Evolutionary conservation across 805 yeast genomes (phyloP).

Genomic region (Ogataea corticis): DNA sequence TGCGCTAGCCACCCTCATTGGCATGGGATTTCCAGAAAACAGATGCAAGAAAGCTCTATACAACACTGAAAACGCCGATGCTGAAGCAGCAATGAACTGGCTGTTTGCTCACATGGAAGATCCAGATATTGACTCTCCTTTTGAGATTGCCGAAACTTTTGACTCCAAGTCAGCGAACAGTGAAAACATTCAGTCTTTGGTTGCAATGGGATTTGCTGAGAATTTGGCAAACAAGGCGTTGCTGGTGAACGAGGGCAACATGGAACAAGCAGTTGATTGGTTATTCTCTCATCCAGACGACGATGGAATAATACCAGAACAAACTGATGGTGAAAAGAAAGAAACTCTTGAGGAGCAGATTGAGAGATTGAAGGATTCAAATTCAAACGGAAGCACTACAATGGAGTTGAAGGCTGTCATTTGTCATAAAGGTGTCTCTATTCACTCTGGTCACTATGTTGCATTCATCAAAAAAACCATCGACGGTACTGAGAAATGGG

Average conservation of each 20-base stretch:
- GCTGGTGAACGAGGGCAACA: constrained; percentile 53
- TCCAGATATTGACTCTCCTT: constrained; percentile 67
- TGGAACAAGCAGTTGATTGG: constrained; percentile 89
- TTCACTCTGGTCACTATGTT: constrained; percentile 92
- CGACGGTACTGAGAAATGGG: constrained; percentile 56
- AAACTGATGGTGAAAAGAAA: constrained; percentile 8
- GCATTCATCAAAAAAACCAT: constrained; percentile 58
- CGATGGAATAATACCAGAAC: constrained; percentile 52
- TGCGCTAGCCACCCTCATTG: constrained; percentile 53
- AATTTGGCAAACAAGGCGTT: constrained; percentile 75
- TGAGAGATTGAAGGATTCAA: constrained; percentile 9
- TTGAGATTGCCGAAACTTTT: constrained; percentile 30
- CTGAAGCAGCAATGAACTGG: constrained; percentile 88
- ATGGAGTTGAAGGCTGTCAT: constrained; percentile 64
- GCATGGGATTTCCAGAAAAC: constrained; percentile 86
- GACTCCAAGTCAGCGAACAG: constrained; percentile 27
- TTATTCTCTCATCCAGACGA: constrained; percentile 80
- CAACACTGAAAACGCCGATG: constrained; percentile 62
- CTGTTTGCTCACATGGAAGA: constrained; percentile 88
- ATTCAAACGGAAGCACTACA: not conserved
- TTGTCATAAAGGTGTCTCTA: constrained; percentile 87
- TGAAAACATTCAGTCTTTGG: constrained; percentile 48
- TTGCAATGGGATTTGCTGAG: constrained; percentile 76
- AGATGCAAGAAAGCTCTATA: constrained; percentile 68
- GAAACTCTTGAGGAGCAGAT: constrained; percentile 11